Evolutionary conservation across 257 asterid genomes (phyloP).

Genomic region (Solanum rostratum): DNA sequence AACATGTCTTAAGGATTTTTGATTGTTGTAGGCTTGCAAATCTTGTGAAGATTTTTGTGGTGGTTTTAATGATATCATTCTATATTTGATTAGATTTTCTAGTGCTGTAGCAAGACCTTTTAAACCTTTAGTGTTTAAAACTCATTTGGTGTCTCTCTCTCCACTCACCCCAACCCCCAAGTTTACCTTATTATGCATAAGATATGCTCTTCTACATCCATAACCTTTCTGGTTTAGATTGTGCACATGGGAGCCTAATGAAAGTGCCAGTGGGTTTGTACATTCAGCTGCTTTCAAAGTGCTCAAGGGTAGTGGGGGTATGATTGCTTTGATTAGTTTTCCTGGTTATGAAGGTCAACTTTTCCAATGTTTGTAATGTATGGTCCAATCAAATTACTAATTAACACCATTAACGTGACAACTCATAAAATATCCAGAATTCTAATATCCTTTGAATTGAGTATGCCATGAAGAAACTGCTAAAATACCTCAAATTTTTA

Average conservation of each 20-base stretch:
- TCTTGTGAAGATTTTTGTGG: not conserved
- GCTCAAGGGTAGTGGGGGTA: not conserved
- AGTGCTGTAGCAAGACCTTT: not conserved
- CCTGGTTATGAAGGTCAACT: not conserved
- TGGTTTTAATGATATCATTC: not conserved
- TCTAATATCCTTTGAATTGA: not conserved
- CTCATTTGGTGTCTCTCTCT: not conserved
- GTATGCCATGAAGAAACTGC: not conserved
- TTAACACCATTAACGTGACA: not conserved
- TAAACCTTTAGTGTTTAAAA: not conserved
- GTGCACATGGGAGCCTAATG: not conserved
- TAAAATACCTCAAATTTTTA: not conserved
- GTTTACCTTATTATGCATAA: not conserved
- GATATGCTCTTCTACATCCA: not conserved
- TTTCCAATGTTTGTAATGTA: not conserved
- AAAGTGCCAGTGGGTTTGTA: not conserved
- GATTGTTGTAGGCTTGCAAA: not conserved
- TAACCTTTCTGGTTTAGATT: not conserved
- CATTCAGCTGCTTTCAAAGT: not conserved
- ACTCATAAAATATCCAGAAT: not conserved
- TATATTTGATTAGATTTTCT: not conserved
- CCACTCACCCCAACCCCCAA: not conserved
- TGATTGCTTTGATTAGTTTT: not conserved
- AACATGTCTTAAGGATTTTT: not conserved
- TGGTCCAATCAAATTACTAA: not conserved